Evolutionary conservation across 768 basidiomycete species (phyloP).

Genomic region (Chalciporus sphaerocephalus): DNA sequence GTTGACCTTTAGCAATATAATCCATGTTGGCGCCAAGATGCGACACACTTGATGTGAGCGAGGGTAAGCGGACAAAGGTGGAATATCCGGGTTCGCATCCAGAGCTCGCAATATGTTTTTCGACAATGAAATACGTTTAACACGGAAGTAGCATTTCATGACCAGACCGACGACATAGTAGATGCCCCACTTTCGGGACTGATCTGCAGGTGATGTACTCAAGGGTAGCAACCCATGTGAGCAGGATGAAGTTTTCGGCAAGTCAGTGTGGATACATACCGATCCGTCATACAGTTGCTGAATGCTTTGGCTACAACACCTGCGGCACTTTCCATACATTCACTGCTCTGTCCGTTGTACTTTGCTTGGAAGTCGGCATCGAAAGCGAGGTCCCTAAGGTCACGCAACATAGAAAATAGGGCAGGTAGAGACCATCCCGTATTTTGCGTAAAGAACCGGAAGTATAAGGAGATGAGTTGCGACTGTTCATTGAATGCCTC

Average conservation of each 20-base stretch:
- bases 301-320: slow-evolving; percentile 86
- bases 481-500: slow-evolving; percentile 83
- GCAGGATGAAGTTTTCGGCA: not conserved
- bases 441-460: slow-evolving; percentile 74
- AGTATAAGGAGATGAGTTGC: slow-evolving; percentile 70
- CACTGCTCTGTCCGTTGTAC: slow-evolving; percentile 51
- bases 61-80: slow-evolving; percentile 70
- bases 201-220: slow-evolving; percentile 63
- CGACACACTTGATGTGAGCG: slow-evolving; percentile 73
- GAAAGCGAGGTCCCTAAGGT: slow-evolving; percentile 80
- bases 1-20: slow-evolving; percentile 12
- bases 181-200: slow-evolving; percentile 85
- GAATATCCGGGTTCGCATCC: slow-evolving; percentile 80
- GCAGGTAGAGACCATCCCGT: slow-evolving; percentile 85
- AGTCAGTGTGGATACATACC: slow-evolving; percentile 35
- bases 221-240: slow-evolving; percentile 1
- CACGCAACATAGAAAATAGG: slow-evolving; percentile 74
- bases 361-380: slow-evolving; percentile 69
- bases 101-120: slow-evolving; percentile 91
- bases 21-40: slow-evolving; percentile 7
- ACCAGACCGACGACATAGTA: slow-evolving; percentile 90
- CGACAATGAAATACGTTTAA: slow-evolving; percentile 83
- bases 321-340: slow-evolving; percentile 84
- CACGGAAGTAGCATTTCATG: slow-evolving; percentile 93
- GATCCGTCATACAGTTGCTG: slow-evolving; percentile 82